These are phyloP conservation scores for Primulina huaijiensis DNA, from an alignment of 257 asterid genomes.

Conservation along the genomic window DNA sequence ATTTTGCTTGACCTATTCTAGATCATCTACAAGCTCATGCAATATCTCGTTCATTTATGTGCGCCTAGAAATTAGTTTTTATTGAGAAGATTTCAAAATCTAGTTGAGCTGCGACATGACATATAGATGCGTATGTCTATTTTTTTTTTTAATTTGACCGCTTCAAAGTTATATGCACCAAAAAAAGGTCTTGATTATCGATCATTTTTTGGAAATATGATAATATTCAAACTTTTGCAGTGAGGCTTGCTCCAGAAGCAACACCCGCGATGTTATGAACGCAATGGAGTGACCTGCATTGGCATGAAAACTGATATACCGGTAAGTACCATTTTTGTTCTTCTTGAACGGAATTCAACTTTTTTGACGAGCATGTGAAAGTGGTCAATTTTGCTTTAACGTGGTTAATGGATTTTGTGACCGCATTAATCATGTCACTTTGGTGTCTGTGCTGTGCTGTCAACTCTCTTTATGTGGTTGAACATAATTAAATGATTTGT, in stretches of 20 bases:
- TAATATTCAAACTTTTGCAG: constrained; percentile 43
- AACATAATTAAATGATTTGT: background rate
- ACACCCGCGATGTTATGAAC: constrained; percentile 53
- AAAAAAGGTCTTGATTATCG: background rate
- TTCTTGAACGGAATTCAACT: constrained; percentile 18
- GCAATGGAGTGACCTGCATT: constrained; percentile 81
- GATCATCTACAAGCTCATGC: constrained; percentile 6
- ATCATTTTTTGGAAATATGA: constrained; percentile 23
- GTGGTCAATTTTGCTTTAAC: constrained; percentile 13
- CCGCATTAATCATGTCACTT: background rate
- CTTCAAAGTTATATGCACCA: background rate
- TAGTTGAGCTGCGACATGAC: constrained; percentile 3
- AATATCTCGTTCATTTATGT: background rate
- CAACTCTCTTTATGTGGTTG: background rate
- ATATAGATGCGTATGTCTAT: background rate
- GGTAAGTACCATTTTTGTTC: constrained; percentile 36
- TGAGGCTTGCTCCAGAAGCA: constrained; percentile 93
- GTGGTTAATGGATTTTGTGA: background rate
- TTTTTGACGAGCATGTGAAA: constrained; percentile 20
- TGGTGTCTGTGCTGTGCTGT: constrained; percentile 1
- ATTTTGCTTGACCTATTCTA: constrained; percentile 1
- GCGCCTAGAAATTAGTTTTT: background rate
- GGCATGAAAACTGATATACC: constrained; percentile 91
- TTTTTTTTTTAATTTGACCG: background rate
- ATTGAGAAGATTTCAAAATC: background rate